Base-by-base conservation (phyloP, 352 stramenopile genomes). In the Globisporangium ultimum region DNA sequence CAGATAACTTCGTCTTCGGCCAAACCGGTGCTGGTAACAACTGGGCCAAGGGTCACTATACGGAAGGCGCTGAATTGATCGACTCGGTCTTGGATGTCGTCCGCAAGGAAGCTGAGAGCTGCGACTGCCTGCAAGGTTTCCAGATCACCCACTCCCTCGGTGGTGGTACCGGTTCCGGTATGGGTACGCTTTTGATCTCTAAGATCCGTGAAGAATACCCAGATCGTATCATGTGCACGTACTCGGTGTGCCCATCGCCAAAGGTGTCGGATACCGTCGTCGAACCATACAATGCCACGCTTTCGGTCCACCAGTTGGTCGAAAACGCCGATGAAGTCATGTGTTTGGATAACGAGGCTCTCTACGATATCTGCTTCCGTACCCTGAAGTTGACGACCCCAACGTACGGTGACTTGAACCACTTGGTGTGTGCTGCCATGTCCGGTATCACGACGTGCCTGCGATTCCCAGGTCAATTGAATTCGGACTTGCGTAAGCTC, bases 341-440 rank as follows among this genome's bases (percentile, higher is more conserved):
- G 85, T 98, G 96, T 62, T 84, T 99, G 61, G 98, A 99, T 73
- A 99, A 99, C 80, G 97, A 99, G 80, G 98, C 98, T 45, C 87
- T 99, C 45, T 99, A 99, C 82, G 97, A 99, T 72, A 99, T 99
- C 85, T 99, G 98, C 87, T 99, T 99, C 91, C 96, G 97, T 62
- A 99, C 98, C 53, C 82, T 99, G 50, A 99, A 99, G 81, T 87
- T 99, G 55, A 97, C 95, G 58, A 99, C 97, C 42, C 97, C 97
- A 28, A 99, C 94, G 20, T 99, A 99, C 83, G 89, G 93, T 67
- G 97, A 99, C 69, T 74, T 99, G 48, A 99, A 99, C 88, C 93
- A 99, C 77, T 82, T 99, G 45, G 97, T 99, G 73, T 98, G 95
- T 53, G 95, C 96, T 21, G 97, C 96, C 65, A 99, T 99, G 74